A percentile compares a stretch with the other conserved stretches of the same genome.
phyloP scores from a whole-genome alignment of 1,284 basidiomycete species.

The Rhodotorula sp. region DNA sequence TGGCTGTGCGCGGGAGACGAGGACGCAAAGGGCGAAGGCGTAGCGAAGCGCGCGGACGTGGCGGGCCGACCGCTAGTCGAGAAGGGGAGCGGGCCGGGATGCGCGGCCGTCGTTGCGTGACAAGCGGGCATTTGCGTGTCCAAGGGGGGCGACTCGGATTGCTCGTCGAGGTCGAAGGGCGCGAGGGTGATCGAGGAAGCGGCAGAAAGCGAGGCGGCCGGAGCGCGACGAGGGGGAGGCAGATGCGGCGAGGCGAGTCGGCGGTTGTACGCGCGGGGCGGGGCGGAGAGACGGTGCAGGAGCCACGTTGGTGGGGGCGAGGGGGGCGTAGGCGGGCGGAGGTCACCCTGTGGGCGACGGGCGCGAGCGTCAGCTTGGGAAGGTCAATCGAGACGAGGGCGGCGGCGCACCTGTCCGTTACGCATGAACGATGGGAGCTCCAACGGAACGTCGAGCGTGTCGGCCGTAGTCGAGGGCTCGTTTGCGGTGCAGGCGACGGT shows the following conservation, averaged over 20 bases:
- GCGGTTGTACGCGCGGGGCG: neutral
- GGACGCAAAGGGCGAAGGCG: too few species aligned
- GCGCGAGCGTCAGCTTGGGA: neutral
- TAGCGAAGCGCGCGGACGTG: neutral
- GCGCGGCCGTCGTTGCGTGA: accelerated
- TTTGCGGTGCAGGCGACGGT: neutral
- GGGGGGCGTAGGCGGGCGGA: too few species aligned
- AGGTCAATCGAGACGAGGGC: neutral
- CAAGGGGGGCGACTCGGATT: too few species aligned
- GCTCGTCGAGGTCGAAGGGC: neutral
- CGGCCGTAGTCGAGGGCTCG: too few species aligned
- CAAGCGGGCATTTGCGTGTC: neutral
- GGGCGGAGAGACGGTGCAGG: neutral
- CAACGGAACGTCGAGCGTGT: neutral
- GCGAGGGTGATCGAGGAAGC: neutral
- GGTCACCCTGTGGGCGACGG: neutral
- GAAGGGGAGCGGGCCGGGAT: conserved; percentile 2
- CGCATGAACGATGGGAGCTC: conserved; percentile 9
- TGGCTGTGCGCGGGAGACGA: neutral
- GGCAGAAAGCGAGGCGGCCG: neutral
- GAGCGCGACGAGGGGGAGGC: neutral
- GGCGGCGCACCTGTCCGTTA: neutral
- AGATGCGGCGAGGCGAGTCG: neutral
- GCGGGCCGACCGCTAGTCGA: neutral
- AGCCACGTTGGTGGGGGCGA: conserved; percentile 6